Conservation (phyloP, 768 basidiomycete species). For the Postia placenta region DNA sequence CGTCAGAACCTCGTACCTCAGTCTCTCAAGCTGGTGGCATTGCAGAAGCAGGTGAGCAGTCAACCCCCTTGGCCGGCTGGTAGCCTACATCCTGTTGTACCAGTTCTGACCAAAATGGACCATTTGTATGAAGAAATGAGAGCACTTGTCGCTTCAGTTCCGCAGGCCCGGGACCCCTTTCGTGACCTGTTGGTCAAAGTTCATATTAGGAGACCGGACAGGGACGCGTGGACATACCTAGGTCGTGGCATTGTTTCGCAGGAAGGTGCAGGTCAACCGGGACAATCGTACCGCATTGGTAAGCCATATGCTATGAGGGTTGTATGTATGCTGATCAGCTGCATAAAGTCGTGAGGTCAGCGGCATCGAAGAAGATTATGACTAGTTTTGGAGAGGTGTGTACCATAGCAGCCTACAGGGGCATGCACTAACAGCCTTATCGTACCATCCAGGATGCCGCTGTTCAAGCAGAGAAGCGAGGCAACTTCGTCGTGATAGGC, state of each 20-base stretch:
- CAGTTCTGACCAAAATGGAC: constrained; percentile 19
- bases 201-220: constrained; percentile 73
- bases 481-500: constrained; percentile 81
- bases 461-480: constrained; percentile 80
- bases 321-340: no score
- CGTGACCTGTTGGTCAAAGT: constrained; percentile 82
- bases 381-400: constrained; percentile 66
- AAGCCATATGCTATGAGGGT: no score
- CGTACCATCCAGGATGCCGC: constrained; percentile 30
- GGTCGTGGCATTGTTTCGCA: constrained; percentile 74
- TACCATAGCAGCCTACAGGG: no score
- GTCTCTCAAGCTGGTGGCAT: neutral
- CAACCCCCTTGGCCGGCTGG: neutral
- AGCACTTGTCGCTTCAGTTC: constrained; percentile 9
- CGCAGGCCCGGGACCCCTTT: constrained; percentile 13
- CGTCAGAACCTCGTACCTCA: constrained; percentile 2
- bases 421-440: no score
- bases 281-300: constrained; percentile 81
- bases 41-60: neutral
- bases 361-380: constrained; percentile 62
- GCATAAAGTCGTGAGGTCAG: constrained; percentile 58
- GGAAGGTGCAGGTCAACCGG: constrained; percentile 48
- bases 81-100: constrained; percentile 9
- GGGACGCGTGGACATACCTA: constrained; percentile 76
- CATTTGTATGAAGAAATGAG: constrained; percentile 18